Base-by-base conservation (phyloP, 352 stramenopile species). In the Pythium biforme region DNA sequence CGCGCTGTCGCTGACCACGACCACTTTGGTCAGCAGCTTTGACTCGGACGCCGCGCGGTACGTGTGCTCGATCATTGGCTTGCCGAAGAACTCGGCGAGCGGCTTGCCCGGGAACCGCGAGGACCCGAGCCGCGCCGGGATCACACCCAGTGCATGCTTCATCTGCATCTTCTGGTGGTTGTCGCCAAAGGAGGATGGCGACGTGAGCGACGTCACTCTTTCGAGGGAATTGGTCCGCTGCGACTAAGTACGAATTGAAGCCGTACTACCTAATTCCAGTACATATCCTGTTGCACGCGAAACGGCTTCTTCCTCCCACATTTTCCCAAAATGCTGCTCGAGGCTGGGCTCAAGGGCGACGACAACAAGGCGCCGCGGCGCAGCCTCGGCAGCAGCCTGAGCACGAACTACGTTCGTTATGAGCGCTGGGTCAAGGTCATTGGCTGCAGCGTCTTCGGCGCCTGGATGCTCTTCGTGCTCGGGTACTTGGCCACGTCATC, bases 31-130 rank as follows among this genome's bases (percentile, higher is more conserved):
- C 19, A 94, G 77, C 55, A 86, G 43, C 46, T 59, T 73, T 4
- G 81, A 77, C 8, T 71, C 69, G 15, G 56, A 43, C 3, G 81
- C 82, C 25, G 86, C 85, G 39, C 73, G 73, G 57, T 86, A 91
- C 37, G 85, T 95, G 65, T 93, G 87, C 66, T 92, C 79, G 59
- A 94, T 89, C 85, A 94, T 93, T 0, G 85, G 76, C 64, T 80
- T 86, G 9, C 85, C 85, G 54, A 87, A 88, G 72, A 95, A 81
- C 68, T 90, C 66, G 48, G 69, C 81, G 22, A 95, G 69, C 27
- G 87, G 85, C 71, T 94, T 94, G 29, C 71, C 75, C 11, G 80
- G 83, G 69, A 95, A 93, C 34, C 87, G 81, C 53, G 85, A 78
- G 4, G 86, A 93, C 26, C 73, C 83, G 64, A 90, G 43, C 17